Percentiles rank a stretch among this genome's conserved stretches.
Conservation (phyloP, 1,284 basidiomycete genomes). For the Rhizoctonia solani region DNA sequence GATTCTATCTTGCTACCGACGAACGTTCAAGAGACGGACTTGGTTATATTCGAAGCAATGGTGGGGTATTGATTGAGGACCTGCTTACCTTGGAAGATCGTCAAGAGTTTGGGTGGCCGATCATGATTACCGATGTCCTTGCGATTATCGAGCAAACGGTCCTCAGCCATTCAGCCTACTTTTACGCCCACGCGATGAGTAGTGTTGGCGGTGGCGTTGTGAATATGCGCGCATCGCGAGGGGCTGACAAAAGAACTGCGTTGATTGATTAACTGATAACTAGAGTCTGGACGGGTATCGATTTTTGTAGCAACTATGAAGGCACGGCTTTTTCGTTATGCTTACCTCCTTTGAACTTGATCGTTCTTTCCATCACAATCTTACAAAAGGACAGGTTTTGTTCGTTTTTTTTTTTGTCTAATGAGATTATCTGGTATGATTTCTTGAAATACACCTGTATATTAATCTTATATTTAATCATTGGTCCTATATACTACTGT, state of each 20-base stretch:
- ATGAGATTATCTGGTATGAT: neutral
- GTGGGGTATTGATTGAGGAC: slow-evolving; percentile 52
- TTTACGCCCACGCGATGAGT: slow-evolving; percentile 53
- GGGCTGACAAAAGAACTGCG: slow-evolving; percentile 50
- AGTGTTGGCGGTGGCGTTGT: slow-evolving; percentile 52
- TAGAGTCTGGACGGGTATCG: neutral
- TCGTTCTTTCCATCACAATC: neutral
- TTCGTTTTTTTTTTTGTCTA: neutral
- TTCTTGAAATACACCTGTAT: neutral
- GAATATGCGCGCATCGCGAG: slow-evolving; percentile 50
- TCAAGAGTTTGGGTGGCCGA: slow-evolving; percentile 50
- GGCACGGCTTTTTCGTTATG: neutral
- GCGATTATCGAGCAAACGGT: slow-evolving; percentile 53
- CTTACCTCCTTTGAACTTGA: neutral
- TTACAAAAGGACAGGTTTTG: neutral
- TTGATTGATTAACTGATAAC: slow-evolving; percentile 41
- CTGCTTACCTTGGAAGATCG: slow-evolving; percentile 51
- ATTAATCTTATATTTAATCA: too few relatives aligned
- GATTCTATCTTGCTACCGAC: slow-evolving; percentile 56
- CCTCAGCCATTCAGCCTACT: slow-evolving; percentile 49
- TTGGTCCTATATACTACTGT: too few relatives aligned
- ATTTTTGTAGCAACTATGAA: too few relatives aligned
- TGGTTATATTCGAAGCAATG: slow-evolving; percentile 46
- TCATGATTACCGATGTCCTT: slow-evolving; percentile 53
- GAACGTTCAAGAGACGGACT: slow-evolving; percentile 49